These are phyloP conservation scores for Populus hybrid DNA, from an alignment of 441 rosid species.

Conservation along the genomic window DNA sequence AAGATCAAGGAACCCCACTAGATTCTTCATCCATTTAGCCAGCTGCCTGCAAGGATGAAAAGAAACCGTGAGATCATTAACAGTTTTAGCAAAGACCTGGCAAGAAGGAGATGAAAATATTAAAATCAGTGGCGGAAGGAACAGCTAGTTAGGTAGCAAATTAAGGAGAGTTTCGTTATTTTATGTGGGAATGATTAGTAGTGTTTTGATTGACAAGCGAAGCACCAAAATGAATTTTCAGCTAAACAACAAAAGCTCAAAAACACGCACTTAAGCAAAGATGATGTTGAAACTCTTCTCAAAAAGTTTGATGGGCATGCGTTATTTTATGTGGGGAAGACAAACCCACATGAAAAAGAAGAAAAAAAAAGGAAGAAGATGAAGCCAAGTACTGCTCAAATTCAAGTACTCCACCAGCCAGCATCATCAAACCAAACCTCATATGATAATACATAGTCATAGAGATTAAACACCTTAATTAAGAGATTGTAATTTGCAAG, in stretches of 20 bases:
- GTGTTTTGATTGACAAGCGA: constrained; percentile 35
- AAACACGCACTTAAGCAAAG: constrained; percentile 33
- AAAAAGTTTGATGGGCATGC: constrained; percentile 20
- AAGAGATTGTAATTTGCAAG: neutral
- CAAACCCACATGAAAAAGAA: constrained; percentile 21
- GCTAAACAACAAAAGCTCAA: constrained; percentile 18
- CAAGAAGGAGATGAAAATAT: constrained; percentile 12
- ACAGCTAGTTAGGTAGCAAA: neutral
- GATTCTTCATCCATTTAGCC: constrained; percentile 46
- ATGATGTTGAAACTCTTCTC: constrained; percentile 21
- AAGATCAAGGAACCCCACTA: constrained; percentile 30
- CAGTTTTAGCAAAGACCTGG: constrained; percentile 22
- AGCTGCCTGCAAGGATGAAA: constrained; percentile 25
- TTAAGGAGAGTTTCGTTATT: constrained; percentile 40
- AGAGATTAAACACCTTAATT: neutral
- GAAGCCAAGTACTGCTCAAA: neutral
- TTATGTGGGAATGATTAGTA: constrained; percentile 54
- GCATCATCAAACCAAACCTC: neutral
- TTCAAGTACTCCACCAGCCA: neutral
- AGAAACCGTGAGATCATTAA: constrained; percentile 7
- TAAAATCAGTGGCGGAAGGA: neutral
- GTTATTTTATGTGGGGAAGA: constrained; percentile 71
- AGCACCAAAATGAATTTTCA: constrained; percentile 22
- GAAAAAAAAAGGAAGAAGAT: neutral
- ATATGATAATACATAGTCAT: neutral